phyloP scores from a whole-genome alignment of 1,139 yeast genomes.

The Magnusiomyces magnusii region DNA sequence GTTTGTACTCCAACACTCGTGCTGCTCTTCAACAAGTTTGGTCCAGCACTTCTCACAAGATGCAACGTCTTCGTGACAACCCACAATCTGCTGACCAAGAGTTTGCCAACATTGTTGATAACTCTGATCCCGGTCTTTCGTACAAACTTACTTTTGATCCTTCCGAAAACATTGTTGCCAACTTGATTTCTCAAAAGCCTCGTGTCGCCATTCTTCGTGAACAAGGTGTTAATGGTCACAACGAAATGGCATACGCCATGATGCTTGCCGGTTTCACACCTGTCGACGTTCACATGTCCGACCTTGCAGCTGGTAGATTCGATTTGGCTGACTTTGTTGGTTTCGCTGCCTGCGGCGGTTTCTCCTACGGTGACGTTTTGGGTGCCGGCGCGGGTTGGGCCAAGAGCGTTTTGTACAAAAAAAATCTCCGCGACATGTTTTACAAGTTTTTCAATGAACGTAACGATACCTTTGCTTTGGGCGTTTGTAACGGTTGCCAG shows the following conservation, averaged over 20 bases:
- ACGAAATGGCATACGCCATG: slow-evolving; percentile 98
- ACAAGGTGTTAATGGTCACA: slow-evolving; percentile 98
- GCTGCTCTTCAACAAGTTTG: slow-evolving; percentile 72
- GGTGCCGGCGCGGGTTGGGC: slow-evolving; percentile 99
- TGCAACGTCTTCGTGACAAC: slow-evolving; percentile 91
- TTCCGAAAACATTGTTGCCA: slow-evolving; percentile 28
- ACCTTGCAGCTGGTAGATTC: slow-evolving; percentile 66
- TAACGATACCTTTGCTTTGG: slow-evolving; percentile 89
- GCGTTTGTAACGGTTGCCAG: slow-evolving; percentile 99
- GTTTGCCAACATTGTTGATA: slow-evolving; percentile 63
- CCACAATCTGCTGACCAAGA: slow-evolving; percentile 89
- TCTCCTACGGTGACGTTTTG: slow-evolving; percentile 97
- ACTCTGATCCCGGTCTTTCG: slow-evolving; percentile 82
- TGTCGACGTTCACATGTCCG: slow-evolving; percentile 96
- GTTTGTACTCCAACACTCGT: slow-evolving; percentile 50
- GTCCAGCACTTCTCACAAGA: slow-evolving; percentile 82
- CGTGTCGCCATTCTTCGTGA: slow-evolving; percentile 95
- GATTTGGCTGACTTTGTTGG: slow-evolving; percentile 82
- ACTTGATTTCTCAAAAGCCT: slow-evolving; percentile 46
- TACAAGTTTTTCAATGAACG: slow-evolving; percentile 75
- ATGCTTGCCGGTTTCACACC: slow-evolving; percentile 91
- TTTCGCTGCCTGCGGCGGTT: slow-evolving; percentile 98
- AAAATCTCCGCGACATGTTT: slow-evolving; percentile 68
- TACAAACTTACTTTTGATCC: slow-evolving; percentile 64
- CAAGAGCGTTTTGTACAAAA: slow-evolving; percentile 86